A percentile compares a stretch with the other conserved stretches of the same genome.
Evolutionary conservation across 2,329 filamentous ascomycete genomes (phyloP).

Genomic region (Arthrobotrys musiformis): DNA sequence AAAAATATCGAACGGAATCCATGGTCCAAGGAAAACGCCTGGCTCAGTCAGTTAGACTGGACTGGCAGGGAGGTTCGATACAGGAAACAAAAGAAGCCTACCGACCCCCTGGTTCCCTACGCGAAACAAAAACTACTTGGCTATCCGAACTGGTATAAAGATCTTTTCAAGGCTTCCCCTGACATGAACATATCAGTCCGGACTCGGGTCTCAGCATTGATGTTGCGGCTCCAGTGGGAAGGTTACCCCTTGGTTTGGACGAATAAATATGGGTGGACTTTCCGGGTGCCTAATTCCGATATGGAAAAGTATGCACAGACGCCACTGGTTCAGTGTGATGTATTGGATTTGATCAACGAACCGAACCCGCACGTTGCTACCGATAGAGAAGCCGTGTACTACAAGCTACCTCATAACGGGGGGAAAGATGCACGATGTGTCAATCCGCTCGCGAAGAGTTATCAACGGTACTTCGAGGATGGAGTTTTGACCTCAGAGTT

Average conservation of each 20-base stretch:
- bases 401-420: slow-evolving; percentile 96
- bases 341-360: slow-evolving; percentile 75
- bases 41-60: slow-evolving; percentile 95
- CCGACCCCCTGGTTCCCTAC: slow-evolving; percentile 62
- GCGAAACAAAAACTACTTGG: slow-evolving; percentile 91
- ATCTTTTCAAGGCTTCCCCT: slow-evolving; percentile 78
- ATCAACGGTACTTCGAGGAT: slow-evolving; percentile 89
- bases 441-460: slow-evolving; percentile 90
- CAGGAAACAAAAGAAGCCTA: slow-evolving; percentile 83
- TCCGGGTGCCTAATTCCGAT: slow-evolving; percentile 75
- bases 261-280: slow-evolving; percentile 91
- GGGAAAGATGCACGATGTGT: slow-evolving; percentile 84
- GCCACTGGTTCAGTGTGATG: slow-evolving; percentile 77
- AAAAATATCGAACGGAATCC: slow-evolving; percentile 78
- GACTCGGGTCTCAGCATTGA: slow-evolving; percentile 84
- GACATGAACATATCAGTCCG: slow-evolving; percentile 84
- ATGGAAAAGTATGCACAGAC: slow-evolving; percentile 74
- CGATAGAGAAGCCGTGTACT: slow-evolving; percentile 76
- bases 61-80: slow-evolving; percentile 87
- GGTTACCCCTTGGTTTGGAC: slow-evolving; percentile 92
- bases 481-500: slow-evolving; percentile 88
- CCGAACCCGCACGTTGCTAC: slow-evolving; percentile 71
- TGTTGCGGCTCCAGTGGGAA: slow-evolving; percentile 88
- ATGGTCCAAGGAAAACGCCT: slow-evolving; percentile 62
- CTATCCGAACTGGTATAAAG: slow-evolving; percentile 96